Evolutionary conservation across 1,284 basidiomycete genomes (phyloP), one percentile per base, ranked within the genome.

Genomic region (Cystobasidium pallidum): DNA sequence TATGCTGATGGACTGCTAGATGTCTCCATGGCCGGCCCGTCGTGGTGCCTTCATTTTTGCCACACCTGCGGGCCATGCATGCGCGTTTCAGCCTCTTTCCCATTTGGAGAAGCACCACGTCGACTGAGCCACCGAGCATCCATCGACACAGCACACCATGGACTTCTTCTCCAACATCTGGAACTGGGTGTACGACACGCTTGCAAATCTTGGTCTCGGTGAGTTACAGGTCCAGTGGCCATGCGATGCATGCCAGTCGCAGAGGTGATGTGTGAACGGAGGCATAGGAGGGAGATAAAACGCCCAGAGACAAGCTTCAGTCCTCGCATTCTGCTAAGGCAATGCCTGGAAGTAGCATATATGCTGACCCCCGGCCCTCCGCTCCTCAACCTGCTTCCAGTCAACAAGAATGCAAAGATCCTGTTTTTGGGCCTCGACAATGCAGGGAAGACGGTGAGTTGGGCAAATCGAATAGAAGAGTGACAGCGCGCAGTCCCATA

Each of bases 371-470:
- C 26, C n/a, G 19, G 30, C 19, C n/a, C 19, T 32, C 39, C 52
- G 8, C 55, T 8, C 30, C 36, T 32, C 8, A 19, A 13, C 21
- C 8, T 47, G n/a, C 34, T 17, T 64, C 17, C 64, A 73, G 68
- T 70, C 39, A 75, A 73, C 71, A 75, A 75, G 0, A 91, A 91
- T 77, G 89, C 89, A 24, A 99, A 99, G 88, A 97, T 99, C 82
- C 88, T 99, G 77, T 99, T 99, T 88, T 87, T 98, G 70, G 96
- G 96, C 79, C 88, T 99, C 66, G 96, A 78, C 73, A 78, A 78
- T 59, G 96, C 96, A 72, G 96, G 96, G 80, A 99, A 99, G 87
- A 99, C 96, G 75, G 95, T 97, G 78, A 74, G 89, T 58, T 61
- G 24, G 3, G 36, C n/a, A 41, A 45, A 21, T n/a, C 30, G 6